Evolutionary conservation across 2,329 filamentous ascomycete species (phyloP).

Genomic region (Xylaria sp.): DNA sequence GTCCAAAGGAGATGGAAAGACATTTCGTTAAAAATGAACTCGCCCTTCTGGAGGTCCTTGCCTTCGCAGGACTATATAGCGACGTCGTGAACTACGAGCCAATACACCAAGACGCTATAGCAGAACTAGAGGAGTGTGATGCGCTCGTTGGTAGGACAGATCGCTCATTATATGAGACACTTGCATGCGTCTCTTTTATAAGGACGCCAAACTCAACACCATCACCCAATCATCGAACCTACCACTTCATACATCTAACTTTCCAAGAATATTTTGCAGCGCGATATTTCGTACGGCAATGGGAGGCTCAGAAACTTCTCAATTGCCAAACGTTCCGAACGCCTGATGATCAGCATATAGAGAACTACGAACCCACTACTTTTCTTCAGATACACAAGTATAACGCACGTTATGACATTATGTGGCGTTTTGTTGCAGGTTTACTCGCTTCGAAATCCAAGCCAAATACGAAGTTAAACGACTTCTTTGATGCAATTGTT

Average conservation of each 20-base stretch:
- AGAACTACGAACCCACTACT: no score
- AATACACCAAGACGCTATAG: no score
- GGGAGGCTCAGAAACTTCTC: not conserved
- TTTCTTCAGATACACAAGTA: not conserved
- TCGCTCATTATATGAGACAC: no score
- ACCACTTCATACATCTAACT: constrained; percentile 50
- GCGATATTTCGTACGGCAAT: constrained; percentile 43
- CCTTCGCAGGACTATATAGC: constrained; percentile 44
- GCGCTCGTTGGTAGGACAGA: no score
- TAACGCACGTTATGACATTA: not conserved
- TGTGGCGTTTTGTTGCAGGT: not conserved
- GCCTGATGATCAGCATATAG: not conserved
- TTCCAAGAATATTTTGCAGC: no score
- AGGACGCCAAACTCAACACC: constrained; percentile 38
- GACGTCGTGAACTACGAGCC: no score
- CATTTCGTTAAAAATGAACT: not conserved
- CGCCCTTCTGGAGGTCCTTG: constrained; percentile 36
- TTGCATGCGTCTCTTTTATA: constrained; percentile 43
- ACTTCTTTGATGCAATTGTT: not conserved
- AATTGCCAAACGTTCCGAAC: not conserved
- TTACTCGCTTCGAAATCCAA: not conserved
- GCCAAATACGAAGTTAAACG: no score
- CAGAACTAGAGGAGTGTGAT: no score
- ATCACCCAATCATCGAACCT: constrained; percentile 32
- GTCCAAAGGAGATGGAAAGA: constrained; percentile 1